Evolutionary conservation across 208 protist genomes (phyloP).

Genomic region (Trypanosomatidae sp.): DNA sequence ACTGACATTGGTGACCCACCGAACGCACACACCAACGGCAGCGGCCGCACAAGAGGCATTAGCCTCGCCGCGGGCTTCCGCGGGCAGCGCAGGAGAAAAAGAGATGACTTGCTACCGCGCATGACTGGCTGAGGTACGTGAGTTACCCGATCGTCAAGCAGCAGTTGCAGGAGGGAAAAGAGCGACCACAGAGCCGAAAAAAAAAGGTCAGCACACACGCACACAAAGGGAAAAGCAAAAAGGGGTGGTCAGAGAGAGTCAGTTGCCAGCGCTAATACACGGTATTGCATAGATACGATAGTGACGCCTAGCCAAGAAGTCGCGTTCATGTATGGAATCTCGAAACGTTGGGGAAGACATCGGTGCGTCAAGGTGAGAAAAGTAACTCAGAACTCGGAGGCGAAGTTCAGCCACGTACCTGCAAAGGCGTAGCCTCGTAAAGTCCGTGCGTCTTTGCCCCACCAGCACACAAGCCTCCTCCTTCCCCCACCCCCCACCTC

Average conservation of each 20-base stretch:
- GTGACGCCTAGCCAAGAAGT: not conserved
- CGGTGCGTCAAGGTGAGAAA: not conserved
- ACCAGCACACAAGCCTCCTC: not conserved
- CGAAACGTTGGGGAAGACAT: not conserved
- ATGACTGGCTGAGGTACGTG: not conserved
- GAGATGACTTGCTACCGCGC: slow-evolving; percentile 7
- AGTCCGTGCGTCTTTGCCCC: not conserved
- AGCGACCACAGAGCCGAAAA: not conserved
- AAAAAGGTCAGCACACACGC: not conserved
- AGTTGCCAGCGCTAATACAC: not conserved
- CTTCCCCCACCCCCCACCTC: not conserved
- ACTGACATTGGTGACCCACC: not conserved
- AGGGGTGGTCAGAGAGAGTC: not conserved
- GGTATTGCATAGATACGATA: not conserved
- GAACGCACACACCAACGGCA: not conserved
- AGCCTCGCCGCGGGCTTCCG: slow-evolving; percentile 2
- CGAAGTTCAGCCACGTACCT: not conserved
- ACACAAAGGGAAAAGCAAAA: not conserved
- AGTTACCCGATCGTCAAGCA: not conserved
- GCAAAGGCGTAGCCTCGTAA: not conserved
- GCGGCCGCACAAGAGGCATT: not conserved
- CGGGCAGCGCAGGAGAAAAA: slow-evolving; percentile 8
- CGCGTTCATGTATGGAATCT: too few relatives aligned
- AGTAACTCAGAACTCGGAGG: not conserved
- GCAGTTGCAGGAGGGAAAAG: not conserved